Evolutionary conservation across 1,284 basidiomycete genomes (phyloP), one percentile per base, ranked within the genome.

Genomic region (Rhodotorula sp.): DNA sequence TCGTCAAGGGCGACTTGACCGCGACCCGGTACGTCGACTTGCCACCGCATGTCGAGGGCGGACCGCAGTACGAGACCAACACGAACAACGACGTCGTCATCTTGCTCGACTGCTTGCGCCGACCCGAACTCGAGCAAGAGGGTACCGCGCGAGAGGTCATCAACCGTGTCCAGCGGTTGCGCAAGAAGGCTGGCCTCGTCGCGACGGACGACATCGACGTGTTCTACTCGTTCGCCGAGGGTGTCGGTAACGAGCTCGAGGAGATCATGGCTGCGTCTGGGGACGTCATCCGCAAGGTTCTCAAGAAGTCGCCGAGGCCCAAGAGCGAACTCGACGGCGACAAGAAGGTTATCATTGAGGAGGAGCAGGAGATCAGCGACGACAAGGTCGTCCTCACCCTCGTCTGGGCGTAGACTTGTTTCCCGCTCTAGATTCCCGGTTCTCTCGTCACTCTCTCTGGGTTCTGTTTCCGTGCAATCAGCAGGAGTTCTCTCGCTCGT

Each of bases 41-140:
- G 2, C 87, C 88, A 0, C 78, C 83, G 28, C 81, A 81, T 10
- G 54, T 50, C 40, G 86, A 86, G 76, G 85, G 83, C 61, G 78
- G 78, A 37, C 86, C 88, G 65, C 69, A 76, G 46, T 91, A 88
- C 77, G 91, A 90, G 67, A 89, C 89, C 24, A 88, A 95, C 77
- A 93, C 92, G 44, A 93, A 99, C 82, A 92, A 90, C 78, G 92
- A 98, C 73, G 94, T 96, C 61, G 94, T 97, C 62, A 87, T 98
- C 71, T 85, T 96, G 57, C 86, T 99, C 53, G 95, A 99, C 80
- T 87, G 91, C 68, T 87, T 91, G 79, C 86, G 90, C 63, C 89
- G 96, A 76, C 86, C 90, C 2, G 93, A 96, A 76, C 86, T 99
- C 65, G 87, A 89, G 80, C 85, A 87, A 67, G 91, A 97, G 82